Evolutionary conservation across 331 rosid genomes (phyloP).

Genomic region (Malus hybrid): DNA sequence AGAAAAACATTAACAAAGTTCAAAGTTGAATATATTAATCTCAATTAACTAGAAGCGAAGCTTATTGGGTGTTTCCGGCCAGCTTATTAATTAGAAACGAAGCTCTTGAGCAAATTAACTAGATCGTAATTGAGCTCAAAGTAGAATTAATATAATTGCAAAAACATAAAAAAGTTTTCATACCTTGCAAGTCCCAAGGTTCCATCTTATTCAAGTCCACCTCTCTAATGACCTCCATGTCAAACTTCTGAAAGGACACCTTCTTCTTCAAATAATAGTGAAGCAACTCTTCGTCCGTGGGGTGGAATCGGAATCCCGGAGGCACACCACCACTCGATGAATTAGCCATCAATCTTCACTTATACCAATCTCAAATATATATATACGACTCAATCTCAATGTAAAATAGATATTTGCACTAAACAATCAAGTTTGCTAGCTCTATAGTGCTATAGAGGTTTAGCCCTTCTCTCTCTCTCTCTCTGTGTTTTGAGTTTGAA

Average conservation of each 20-base stretch:
- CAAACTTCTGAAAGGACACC: conserved; percentile 77
- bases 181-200: conserved; percentile 99
- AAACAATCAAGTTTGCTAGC: not conserved
- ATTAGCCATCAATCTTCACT: conserved; percentile 22
- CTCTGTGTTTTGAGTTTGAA: not conserved
- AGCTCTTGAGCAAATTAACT: not conserved
- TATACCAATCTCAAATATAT: not conserved
- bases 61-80: too few species aligned
- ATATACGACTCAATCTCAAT: not conserved
- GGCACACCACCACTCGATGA: conserved; percentile 92
- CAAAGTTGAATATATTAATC: too few species aligned
- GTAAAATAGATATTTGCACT: not conserved
- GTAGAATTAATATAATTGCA: not conserved
- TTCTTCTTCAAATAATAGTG: conserved; percentile 92
- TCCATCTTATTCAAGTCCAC: conserved; percentile 97
- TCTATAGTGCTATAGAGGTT: not conserved
- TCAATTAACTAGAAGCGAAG: too few species aligned
- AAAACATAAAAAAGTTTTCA: not conserved
- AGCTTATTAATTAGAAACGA: not conserved
- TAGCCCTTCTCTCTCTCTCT: not conserved
- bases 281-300: conserved; percentile 86
- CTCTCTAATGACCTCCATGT: conserved; percentile 93
- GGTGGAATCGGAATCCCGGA: conserved; percentile 92
- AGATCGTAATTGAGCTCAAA: not conserved
- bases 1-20: not conserved